phyloP scores from a whole-genome alignment of 441 rosid genomes.

The Cnidoscolus chayamansa region DNA sequence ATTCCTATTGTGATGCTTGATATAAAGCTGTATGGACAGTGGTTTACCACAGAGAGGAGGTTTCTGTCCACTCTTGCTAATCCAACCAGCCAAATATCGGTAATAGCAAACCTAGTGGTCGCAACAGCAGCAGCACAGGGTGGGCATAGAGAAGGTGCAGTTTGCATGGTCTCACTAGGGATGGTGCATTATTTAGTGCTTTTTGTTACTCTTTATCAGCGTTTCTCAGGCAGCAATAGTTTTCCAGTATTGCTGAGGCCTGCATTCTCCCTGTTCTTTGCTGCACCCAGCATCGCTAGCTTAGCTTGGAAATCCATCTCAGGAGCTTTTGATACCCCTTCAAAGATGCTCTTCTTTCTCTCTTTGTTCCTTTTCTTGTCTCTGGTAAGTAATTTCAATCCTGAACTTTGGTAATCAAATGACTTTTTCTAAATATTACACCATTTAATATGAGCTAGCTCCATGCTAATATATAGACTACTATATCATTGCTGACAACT shows the following conservation, averaged over 20 bases:
- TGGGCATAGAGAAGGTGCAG: slow-evolving; percentile 12
- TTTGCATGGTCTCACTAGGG: background rate
- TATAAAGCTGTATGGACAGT: slow-evolving; percentile 54
- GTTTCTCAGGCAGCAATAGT: slow-evolving; percentile 39
- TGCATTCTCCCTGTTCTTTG: slow-evolving; percentile 58
- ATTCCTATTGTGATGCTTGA: slow-evolving; percentile 50
- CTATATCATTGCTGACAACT: too few species aligned
- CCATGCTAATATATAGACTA: too few species aligned
- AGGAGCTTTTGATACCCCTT: slow-evolving; percentile 42
- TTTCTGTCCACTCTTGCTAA: slow-evolving; percentile 35
- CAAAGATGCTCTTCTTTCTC: slow-evolving; percentile 68
- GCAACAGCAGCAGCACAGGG: background rate
- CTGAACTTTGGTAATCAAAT: too few species aligned
- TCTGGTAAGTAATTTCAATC: slow-evolving; percentile 30
- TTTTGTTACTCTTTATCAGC: slow-evolving; percentile 13
- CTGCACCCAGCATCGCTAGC: slow-evolving; percentile 61
- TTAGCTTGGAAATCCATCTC: slow-evolving; percentile 63
- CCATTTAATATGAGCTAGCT: too few species aligned
- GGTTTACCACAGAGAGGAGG: slow-evolving; percentile 65
- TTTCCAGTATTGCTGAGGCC: slow-evolving; percentile 48
- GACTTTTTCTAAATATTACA: too few species aligned
- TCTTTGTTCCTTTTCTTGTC: slow-evolving; percentile 48
- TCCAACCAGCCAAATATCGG: background rate
- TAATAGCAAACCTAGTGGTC: background rate
- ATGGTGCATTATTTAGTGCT: background rate